Conservation (phyloP, 345 rosid species). For the Bruguiera parviflora region DNA sequence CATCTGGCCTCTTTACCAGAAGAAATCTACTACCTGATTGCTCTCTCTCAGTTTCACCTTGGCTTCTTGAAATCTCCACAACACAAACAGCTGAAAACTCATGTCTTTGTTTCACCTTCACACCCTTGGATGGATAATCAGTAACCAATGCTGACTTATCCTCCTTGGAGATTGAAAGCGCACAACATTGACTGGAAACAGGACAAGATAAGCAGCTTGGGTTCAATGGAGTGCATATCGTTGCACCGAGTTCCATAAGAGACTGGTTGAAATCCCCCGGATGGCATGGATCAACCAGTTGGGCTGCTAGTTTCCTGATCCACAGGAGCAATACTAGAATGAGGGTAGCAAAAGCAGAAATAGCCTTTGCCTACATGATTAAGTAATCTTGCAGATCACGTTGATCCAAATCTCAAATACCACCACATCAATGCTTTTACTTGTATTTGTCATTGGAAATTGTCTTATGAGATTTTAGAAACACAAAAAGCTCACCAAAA, state of each 20-base stretch:
- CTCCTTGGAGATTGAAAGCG: constrained; percentile 46
- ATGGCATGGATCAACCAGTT: constrained; percentile 69
- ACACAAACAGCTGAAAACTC: constrained; percentile 79
- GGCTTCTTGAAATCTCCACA: constrained; percentile 59
- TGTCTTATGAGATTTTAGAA: background rate
- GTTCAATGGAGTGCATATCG: constrained; percentile 64
- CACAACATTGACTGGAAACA: constrained; percentile 66
- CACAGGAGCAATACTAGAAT: constrained; percentile 6
- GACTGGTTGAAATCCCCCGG: constrained; percentile 99
- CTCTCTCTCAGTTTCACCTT: constrained; percentile 18
- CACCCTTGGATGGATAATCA: constrained; percentile 68
- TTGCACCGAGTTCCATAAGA: constrained; percentile 95
- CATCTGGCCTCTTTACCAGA: constrained; percentile 78
- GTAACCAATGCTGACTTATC: constrained; percentile 52
- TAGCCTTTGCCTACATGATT: background rate
- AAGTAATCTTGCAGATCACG: background rate
- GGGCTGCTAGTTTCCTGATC: constrained; percentile 79
- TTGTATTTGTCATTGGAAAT: no score
- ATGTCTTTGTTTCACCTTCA: constrained; percentile 58
- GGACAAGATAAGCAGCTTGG: constrained; percentile 82
- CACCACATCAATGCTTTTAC: background rate
- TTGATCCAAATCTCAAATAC: background rate
- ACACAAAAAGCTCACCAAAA: constrained; percentile 56
- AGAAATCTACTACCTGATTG: constrained; percentile 54
- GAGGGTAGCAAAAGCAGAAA: constrained; percentile 9